Evolutionary conservation across 306 rosid genomes (phyloP).

Genomic region (Amphicarpaea edgeworthii): DNA sequence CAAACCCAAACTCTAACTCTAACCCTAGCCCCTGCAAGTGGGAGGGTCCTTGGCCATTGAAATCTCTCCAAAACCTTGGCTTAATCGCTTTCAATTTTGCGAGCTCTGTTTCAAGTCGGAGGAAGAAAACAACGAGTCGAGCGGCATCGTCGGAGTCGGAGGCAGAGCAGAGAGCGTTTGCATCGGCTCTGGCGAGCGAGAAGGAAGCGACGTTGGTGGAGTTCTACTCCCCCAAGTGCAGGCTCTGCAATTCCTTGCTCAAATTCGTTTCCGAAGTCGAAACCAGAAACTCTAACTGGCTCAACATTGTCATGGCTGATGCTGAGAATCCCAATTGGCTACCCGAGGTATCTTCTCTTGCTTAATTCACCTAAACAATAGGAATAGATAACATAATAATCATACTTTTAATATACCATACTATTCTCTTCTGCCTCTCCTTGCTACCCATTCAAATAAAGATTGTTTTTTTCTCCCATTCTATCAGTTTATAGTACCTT

Average conservation of each 20-base stretch:
- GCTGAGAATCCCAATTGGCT: constrained; percentile 93
- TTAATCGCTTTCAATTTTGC: constrained; percentile 59
- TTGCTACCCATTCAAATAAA: not conserved
- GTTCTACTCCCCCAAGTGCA: constrained; percentile 89
- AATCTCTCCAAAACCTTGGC: constrained; percentile 72
- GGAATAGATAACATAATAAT: not conserved
- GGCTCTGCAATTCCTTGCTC: constrained; percentile 77
- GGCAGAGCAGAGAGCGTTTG: constrained; percentile 86
- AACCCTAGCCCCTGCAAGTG: constrained; percentile 52
- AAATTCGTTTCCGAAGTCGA: constrained; percentile 69
- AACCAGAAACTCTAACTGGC: constrained; percentile 75
- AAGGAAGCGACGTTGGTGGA: constrained; percentile 83
- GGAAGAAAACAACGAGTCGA: constrained; percentile 31
- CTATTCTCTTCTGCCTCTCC: not conserved
- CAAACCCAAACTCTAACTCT: constrained; percentile 32
- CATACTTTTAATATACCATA: not conserved
- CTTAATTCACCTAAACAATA: not conserved
- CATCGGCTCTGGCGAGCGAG: constrained; percentile 74
- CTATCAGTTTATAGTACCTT: not conserved
- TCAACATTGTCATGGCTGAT: constrained; percentile 86
- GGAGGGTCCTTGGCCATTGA: constrained; percentile 83
- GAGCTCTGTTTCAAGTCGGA: constrained; percentile 53
- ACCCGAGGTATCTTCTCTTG: constrained; percentile 54
- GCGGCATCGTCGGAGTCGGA: constrained; percentile 67
- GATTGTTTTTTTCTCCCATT: not conserved